These are phyloP conservation scores for Fusarium dlaminii DNA, from an alignment of 2,329 filamentous ascomycete species.

Conservation along the genomic window DNA sequence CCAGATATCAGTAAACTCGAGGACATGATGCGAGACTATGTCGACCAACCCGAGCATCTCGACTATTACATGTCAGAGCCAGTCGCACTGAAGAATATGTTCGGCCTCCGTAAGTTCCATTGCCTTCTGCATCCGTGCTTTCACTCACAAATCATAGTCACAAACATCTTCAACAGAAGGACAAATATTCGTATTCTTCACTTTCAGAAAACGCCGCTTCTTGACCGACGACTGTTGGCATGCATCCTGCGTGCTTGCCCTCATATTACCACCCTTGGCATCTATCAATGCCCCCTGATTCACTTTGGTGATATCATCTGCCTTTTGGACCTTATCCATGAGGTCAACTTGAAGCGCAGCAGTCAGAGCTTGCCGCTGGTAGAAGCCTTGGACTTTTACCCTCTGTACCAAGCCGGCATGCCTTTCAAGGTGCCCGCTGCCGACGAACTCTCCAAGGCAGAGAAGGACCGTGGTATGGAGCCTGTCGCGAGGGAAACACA, in stretches of 20 bases:
- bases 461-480: not conserved
- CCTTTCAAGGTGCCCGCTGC: slow-evolving; percentile 15
- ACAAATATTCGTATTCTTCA: slow-evolving; percentile 41
- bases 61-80: slow-evolving; percentile 21
- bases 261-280: slow-evolving; percentile 46
- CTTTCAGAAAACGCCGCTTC: slow-evolving; percentile 43
- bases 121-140: not conserved
- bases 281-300: slow-evolving; percentile 51
- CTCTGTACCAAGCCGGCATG: slow-evolving; percentile 45
- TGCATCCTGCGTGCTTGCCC: slow-evolving; percentile 48
- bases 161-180: slow-evolving; percentile 27
- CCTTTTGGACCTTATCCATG: slow-evolving; percentile 49
- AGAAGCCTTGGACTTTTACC: slow-evolving; percentile 48
- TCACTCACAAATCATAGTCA: slow-evolving; percentile 39
- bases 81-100: slow-evolving; percentile 2
- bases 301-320: slow-evolving; percentile 49
- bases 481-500: not conserved
- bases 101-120: slow-evolving; percentile 38
- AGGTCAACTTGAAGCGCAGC: slow-evolving; percentile 45
- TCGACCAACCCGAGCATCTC: not conserved
- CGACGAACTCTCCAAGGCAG: not conserved
- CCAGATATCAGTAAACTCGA: not conserved
- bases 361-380: slow-evolving; percentile 23
- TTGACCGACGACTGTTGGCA: slow-evolving; percentile 49
- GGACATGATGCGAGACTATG: not conserved